Evolutionary conservation across 2,329 filamentous ascomycete species (phyloP).

Genomic region (Fusarium gaditjirri): DNA sequence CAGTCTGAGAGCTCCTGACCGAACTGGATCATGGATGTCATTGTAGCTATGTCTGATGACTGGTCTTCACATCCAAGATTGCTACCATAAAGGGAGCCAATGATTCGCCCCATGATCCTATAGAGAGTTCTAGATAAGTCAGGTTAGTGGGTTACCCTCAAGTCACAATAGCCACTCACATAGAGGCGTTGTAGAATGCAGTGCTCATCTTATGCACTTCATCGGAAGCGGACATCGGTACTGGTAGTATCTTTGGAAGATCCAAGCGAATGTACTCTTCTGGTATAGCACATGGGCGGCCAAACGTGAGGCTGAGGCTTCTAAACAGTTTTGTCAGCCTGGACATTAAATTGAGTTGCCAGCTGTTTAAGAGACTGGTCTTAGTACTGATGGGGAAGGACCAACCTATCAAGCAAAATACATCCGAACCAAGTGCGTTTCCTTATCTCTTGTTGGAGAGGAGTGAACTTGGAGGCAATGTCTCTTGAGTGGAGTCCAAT

Average conservation of each 20-base stretch:
- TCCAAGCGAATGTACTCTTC: constrained; percentile 29
- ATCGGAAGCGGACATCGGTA: background rate
- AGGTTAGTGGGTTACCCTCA: fast-evolving
- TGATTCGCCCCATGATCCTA: constrained; percentile 18
- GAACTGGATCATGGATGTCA: constrained; percentile 16
- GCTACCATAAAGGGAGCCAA: constrained; percentile 17
- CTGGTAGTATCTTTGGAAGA: background rate
- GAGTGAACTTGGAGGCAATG: constrained; percentile 50
- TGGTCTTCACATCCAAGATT: constrained; percentile 26
- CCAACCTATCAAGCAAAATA: constrained; percentile 28
- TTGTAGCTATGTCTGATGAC: background rate
- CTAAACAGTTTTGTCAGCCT: background rate
- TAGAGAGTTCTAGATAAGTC: constrained; percentile 8
- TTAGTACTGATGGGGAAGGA: background rate
- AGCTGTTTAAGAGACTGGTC: too few species aligned
- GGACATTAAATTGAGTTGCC: background rate
- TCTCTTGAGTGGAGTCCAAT: constrained; percentile 61
- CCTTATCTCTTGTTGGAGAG: constrained; percentile 58
- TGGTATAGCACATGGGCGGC: constrained; percentile 25
- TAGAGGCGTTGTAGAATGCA: constrained; percentile 24
- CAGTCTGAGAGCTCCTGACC: constrained; percentile 30
- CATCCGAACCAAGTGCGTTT: constrained; percentile 57
- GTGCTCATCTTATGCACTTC: constrained; percentile 1
- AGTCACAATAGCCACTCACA: background rate
- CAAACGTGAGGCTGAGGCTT: constrained; percentile 31